Base-by-base conservation (phyloP, 1,284 basidiomycete species). In the Rugiboletus extremiorientalis region DNA sequence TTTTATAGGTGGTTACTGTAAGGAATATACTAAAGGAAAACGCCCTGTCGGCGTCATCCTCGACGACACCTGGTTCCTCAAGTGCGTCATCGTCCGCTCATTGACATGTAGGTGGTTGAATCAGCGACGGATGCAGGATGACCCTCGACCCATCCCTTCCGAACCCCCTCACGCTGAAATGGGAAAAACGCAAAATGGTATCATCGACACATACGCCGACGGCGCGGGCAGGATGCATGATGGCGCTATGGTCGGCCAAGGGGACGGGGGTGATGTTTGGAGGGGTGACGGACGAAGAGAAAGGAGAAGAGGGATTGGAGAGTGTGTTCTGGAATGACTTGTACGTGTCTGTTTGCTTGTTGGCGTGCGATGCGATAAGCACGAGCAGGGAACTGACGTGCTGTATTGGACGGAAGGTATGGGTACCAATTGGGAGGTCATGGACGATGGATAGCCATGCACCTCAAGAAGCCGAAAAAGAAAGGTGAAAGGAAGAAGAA, bases 41-140 rank as follows among this genome's bases (percentile, higher is more conserved):
- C 81, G 92, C 5, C 87, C 92, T 0, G 79, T 94, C 38, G 95
- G 95, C 3, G 80, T 95, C 14, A 94, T 93, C 72, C 79, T 96
- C 6, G 93, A 96, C 36, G 95, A 98, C 67, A 92, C 91, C 0
- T 97, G 95, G 94, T 79, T 96, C 54, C 79, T 97, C n/a, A 84
- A 86, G 85, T 90, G 59, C 15, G 79, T 65, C 41, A 22, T 52
- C 7, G 20, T 30, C 28, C 22, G 28, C 3, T 15, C 27, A 22
- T 14, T 5, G 20, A 40, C 30, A 14, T 22, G 15, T 20, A 27
- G 1, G 6, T 7, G 4, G 1, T 10, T 9, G 4, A 22, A 12
- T 38, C 41, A 6, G 62, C 30, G 15, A 49, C 6, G 4, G 2
- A 36, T 25, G 23, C 43, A 81, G 79, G 38, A 73, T 82, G 60